Base-by-base conservation (phyloP, 257 asterid species). In the Capsicum pubescens region DNA sequence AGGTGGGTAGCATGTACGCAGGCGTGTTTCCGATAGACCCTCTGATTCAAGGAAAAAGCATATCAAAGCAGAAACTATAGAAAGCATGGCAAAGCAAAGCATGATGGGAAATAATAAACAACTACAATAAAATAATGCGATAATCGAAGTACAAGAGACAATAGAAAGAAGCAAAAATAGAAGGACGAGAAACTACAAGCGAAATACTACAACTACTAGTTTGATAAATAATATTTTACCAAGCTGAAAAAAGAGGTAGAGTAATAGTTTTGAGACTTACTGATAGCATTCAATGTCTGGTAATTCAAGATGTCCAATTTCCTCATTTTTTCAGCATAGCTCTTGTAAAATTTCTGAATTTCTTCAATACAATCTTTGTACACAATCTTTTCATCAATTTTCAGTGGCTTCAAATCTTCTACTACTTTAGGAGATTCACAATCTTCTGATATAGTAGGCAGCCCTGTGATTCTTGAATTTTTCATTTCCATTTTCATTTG, bases 371-470 rank as follows among this genome's bases (percentile, higher is more conserved):
- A 48, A 84, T 94, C 98, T 80, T 94, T 94, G 84, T 89, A 91
- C 82, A 89, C 97, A 42, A 93, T 82, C 89, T 94, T 94, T 11
- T 83, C 91, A 74, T 93, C 88, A 13, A 93, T 89, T 6, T 86
- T 82, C 21, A 94, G 88, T 74, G 98, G 99, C 86, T 89, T 93
- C 82, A 92, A 81, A 84, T 92, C 95, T 35, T 93, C 97, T 4
- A 48, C 78, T 82, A 91, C 85, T 82, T 93, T 92, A 10, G 93
- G 90, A 59, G 88, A 87, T 82, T 93, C 97, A 15, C 85, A 89
- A 42, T 96, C 98, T 87, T 96, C 99, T 16, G 95, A 92, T 76
- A 96, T 96, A 0, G 98, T 94, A 0, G 99, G 98, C 66, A 96
- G 97, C 46, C 98, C 93, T 85, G 85, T 82, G 15, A 83, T 83